Evolutionary conservation across 257 asterid species (phyloP).

Genomic region (Eucommia ulmoides): DNA sequence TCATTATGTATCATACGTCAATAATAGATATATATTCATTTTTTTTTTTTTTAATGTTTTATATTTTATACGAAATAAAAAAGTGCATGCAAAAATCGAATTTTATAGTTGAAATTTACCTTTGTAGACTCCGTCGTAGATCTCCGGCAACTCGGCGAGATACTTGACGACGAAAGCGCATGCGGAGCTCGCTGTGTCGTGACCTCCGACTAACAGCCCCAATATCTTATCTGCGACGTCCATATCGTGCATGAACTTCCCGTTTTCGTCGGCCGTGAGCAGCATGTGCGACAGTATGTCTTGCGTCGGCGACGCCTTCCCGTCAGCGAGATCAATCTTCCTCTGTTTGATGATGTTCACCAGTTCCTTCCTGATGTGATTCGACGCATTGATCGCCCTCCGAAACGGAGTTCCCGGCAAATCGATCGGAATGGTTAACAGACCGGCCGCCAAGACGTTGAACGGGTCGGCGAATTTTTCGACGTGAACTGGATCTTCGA

Average conservation of each 20-base stretch:
- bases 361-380: conserved; percentile 33
- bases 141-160: conserved; percentile 44
- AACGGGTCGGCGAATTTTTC: conserved; percentile 31
- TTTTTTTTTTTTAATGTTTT: neutral
- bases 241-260: conserved; percentile 33
- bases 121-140: conserved; percentile 37
- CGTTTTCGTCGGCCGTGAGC: conserved; percentile 33
- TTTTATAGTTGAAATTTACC: conserved; percentile 13
- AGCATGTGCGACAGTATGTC: conserved; percentile 55
- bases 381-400: conserved; percentile 42
- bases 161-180: conserved; percentile 44
- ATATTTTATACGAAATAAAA: neutral
- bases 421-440: conserved; percentile 37
- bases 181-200: conserved; percentile 53
- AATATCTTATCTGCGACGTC: conserved; percentile 43
- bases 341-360: conserved; percentile 25
- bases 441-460: conserved; percentile 29
- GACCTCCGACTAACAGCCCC: conserved; percentile 46
- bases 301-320: conserved; percentile 43
- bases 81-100: neutral
- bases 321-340: conserved; percentile 27
- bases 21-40: too few species aligned
- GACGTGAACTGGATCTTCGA: conserved; percentile 32
- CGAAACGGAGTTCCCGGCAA: conserved; percentile 41
- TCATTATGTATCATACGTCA: neutral